Evolutionary conservation across 202 grass and related monocot genomes (phyloP).

Genomic region (Zizania palustris): DNA sequence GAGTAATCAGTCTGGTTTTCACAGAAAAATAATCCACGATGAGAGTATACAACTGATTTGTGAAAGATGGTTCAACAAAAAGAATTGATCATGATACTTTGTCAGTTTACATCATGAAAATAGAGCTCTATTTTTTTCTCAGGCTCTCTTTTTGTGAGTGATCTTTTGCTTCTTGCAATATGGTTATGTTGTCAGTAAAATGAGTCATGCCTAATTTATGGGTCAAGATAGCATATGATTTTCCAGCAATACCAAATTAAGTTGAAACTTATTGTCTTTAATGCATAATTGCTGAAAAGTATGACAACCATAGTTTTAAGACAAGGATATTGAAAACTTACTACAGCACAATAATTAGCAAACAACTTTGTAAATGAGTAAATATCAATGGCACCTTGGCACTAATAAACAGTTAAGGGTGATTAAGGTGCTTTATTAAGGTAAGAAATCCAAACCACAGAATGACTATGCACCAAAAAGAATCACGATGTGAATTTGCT

Average conservation of each 20-base stretch:
- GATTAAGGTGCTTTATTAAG: slow-evolving; percentile 16
- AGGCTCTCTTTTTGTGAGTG: not conserved
- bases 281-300: slow-evolving; percentile 13
- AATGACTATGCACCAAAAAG: not conserved
- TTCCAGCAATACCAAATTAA: slow-evolving; percentile 4
- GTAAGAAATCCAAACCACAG: slow-evolving; percentile 6
- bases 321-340: slow-evolving; percentile 6
- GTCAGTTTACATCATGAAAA: slow-evolving; percentile 23
- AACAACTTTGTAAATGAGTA: slow-evolving; percentile 18
- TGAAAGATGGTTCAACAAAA: not conserved
- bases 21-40: not conserved
- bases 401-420: slow-evolving; percentile 8
- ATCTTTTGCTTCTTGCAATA: slow-evolving; percentile 19
- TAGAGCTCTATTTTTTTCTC: slow-evolving; percentile 21
- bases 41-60: not conserved
- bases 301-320: slow-evolving; percentile 7
- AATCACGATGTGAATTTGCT: slow-evolving; percentile 16
- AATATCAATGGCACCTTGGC: slow-evolving; percentile 12
- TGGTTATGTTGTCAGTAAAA: slow-evolving; percentile 4
- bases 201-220: not conserved
- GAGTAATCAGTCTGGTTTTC: slow-evolving; percentile 2
- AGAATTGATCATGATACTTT: not conserved
- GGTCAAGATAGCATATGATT: not conserved
- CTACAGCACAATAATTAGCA: not conserved
- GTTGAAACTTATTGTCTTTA: not conserved